phyloP scores from a whole-genome alignment of 208 protist genomes.

The Herpetomonas samuelpessoai region DNA sequence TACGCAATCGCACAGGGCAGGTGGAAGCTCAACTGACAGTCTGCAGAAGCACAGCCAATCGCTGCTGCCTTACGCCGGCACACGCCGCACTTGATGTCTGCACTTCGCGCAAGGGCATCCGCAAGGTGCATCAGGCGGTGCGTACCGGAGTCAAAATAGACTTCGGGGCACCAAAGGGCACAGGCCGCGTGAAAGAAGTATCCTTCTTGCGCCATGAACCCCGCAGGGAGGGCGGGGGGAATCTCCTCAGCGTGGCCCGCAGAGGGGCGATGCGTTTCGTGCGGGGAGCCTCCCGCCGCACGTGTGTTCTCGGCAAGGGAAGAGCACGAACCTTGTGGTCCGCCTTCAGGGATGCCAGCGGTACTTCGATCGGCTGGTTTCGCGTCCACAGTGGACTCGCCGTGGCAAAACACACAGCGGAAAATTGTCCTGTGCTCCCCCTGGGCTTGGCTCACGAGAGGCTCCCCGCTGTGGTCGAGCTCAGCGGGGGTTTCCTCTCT shows the following conservation, averaged over 20 bases:
- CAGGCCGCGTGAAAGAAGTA: constrained; percentile 44
- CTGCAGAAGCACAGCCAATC: constrained; percentile 32
- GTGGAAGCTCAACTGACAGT: constrained; percentile 56
- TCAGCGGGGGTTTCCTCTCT: too few relatives aligned
- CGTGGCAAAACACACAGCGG: too few relatives aligned
- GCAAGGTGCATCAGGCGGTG: constrained; percentile 23
- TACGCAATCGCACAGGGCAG: constrained; percentile 43
- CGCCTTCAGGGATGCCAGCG: too few relatives aligned
- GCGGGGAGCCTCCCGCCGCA: too few relatives aligned
- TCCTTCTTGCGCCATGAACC: constrained; percentile 11
- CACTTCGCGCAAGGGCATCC: constrained; percentile 23
- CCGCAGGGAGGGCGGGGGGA: neutral
- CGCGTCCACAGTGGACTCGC: too few relatives aligned
- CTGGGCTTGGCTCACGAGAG: too few relatives aligned
- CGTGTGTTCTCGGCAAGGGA: too few relatives aligned
- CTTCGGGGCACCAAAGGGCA: constrained; percentile 76
- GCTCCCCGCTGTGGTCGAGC: too few relatives aligned
- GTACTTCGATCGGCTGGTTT: too few relatives aligned
- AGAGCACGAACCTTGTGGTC: too few relatives aligned
- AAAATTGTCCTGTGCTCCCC: too few relatives aligned
- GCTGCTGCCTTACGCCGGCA: constrained; percentile 47
- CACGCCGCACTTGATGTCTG: constrained; percentile 41
- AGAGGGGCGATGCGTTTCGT: neutral
- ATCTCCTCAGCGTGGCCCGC: neutral
- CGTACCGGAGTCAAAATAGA: constrained; percentile 45